Conservation (phyloP, 768 basidiomycete genomes). For the Jaapia argillacea region DNA sequence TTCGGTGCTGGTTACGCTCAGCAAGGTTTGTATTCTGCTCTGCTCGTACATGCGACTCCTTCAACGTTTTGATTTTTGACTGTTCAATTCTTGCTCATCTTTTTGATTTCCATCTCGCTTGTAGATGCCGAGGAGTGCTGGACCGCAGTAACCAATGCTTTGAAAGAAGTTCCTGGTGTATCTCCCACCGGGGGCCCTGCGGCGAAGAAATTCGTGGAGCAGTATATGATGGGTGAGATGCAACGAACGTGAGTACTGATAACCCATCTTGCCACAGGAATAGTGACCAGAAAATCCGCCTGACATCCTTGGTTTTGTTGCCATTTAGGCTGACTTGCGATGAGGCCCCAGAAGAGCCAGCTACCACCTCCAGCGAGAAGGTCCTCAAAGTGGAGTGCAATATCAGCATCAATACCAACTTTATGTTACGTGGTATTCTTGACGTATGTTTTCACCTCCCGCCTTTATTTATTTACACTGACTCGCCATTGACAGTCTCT, state of each 20-base stretch:
- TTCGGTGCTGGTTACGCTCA: slow-evolving; percentile 57
- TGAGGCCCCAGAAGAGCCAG: slow-evolving; percentile 72
- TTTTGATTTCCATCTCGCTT: no score
- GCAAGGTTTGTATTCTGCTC: slow-evolving; percentile 39
- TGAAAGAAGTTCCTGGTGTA: slow-evolving; percentile 58
- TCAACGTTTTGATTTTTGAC: neutral
- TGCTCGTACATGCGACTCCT: neutral
- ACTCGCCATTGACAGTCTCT: slow-evolving; percentile 44
- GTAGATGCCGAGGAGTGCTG: slow-evolving; percentile 94
- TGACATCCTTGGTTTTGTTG: slow-evolving; percentile 1
- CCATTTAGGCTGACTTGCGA: slow-evolving; percentile 59
- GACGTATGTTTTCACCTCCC: slow-evolving; percentile 38
- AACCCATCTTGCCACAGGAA: no score
- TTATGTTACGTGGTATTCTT: slow-evolving; percentile 77
- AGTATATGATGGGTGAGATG: slow-evolving; percentile 74
- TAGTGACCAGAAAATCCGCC: neutral
- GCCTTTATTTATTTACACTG: neutral
- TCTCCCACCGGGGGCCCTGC: slow-evolving; percentile 14
- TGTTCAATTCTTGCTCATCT: no score
- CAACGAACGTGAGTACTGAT: slow-evolving; percentile 53
- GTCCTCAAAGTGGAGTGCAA: slow-evolving; percentile 91
- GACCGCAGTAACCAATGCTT: slow-evolving; percentile 57
- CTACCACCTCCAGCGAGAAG: slow-evolving; percentile 53
- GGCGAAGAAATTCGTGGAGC: slow-evolving; percentile 60
- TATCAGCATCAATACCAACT: slow-evolving; percentile 80